A percentile compares a stretch with the other conserved stretches of the same genome.
phyloP scores from a whole-genome alignment of 2,329 filamentous ascomycete species.

The Diaporthe ampelina region DNA sequence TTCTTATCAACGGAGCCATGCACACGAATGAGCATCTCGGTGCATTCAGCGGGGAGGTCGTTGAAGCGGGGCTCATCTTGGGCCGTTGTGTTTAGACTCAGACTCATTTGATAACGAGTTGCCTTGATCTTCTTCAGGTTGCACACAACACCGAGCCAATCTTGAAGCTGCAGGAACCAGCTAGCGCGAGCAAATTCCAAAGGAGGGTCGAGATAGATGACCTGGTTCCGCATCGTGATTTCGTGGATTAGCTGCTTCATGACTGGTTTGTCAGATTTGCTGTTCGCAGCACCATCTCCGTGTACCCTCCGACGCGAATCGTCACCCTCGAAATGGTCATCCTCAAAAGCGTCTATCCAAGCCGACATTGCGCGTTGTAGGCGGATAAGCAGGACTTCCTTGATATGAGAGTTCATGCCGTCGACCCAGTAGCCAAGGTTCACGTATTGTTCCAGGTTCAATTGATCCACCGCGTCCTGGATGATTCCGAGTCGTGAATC shows the following conservation, averaged over 20 bases:
- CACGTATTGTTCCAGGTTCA: slow-evolving; percentile 96
- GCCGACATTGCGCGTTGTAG: slow-evolving; percentile 86
- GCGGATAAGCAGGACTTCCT: slow-evolving; percentile 82
- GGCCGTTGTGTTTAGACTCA: slow-evolving; percentile 71
- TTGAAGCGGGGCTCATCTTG: slow-evolving; percentile 81
- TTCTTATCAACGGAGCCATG: slow-evolving; percentile 89
- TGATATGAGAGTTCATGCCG: slow-evolving; percentile 87
- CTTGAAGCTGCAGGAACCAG: slow-evolving; percentile 93
- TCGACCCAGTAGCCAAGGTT: slow-evolving; percentile 94
- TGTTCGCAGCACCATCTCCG: slow-evolving; percentile 54
- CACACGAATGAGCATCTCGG: slow-evolving; percentile 81
- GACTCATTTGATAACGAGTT: slow-evolving; percentile 90
- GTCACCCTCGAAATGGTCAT: slow-evolving; percentile 65
- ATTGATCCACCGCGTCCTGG: slow-evolving; percentile 92
- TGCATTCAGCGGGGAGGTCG: slow-evolving; percentile 86
- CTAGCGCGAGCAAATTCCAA: slow-evolving; percentile 91
- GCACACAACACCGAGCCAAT: slow-evolving; percentile 94
- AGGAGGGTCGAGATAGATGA: slow-evolving; percentile 96
- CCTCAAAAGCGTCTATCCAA: slow-evolving; percentile 90
- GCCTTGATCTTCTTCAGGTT: slow-evolving; percentile 95
- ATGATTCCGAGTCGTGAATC: slow-evolving; percentile 85
- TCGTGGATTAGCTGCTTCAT: slow-evolving; percentile 87
- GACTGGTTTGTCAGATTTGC: slow-evolving; percentile 68
- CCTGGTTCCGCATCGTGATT: slow-evolving; percentile 97
- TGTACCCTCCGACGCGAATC: slow-evolving; percentile 64